Evolutionary conservation across 179 eudicot species (phyloP).

Genomic region (Heliamphora pulchella): DNA sequence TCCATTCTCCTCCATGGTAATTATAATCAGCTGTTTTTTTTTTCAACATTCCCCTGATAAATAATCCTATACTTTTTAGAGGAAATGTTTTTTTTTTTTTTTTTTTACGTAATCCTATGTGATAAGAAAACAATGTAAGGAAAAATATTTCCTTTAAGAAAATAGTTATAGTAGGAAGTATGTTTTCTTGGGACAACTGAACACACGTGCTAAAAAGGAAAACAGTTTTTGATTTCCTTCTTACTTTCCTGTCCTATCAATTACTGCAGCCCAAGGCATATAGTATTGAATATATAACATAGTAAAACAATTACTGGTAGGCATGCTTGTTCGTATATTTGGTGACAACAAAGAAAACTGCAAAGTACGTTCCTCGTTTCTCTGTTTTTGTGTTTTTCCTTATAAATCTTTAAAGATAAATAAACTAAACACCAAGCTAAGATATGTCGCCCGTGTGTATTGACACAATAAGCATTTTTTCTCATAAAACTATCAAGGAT

Average conservation of each 20-base stretch:
- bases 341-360: slow-evolving; percentile 2
- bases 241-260: too few relatives aligned
- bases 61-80: too few relatives aligned
- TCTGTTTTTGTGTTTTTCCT: not conserved
- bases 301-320: not conserved
- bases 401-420: not conserved
- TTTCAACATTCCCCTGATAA: too few relatives aligned
- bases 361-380: not conserved
- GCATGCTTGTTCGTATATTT: not conserved
- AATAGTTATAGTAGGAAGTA: too few relatives aligned
- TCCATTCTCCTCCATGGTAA: slow-evolving; percentile 80
- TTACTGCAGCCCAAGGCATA: not conserved
- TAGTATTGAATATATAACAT: not conserved
- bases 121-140: too few relatives aligned
- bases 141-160: too few relatives aligned
- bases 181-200: too few relatives aligned
- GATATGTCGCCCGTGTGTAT: not conserved
- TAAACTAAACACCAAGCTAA: not conserved
- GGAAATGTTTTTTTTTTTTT: too few relatives aligned
- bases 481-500: not conserved
- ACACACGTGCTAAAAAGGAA: too few relatives aligned
- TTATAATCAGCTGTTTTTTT: slow-evolving; percentile 76
- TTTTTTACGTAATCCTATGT: too few relatives aligned
- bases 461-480: not conserved
- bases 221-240: too few relatives aligned